Percentiles rank a stretch among this genome's conserved stretches.
Evolutionary conservation across 345 rosid species (phyloP).

Genomic region (Acer negundo): DNA sequence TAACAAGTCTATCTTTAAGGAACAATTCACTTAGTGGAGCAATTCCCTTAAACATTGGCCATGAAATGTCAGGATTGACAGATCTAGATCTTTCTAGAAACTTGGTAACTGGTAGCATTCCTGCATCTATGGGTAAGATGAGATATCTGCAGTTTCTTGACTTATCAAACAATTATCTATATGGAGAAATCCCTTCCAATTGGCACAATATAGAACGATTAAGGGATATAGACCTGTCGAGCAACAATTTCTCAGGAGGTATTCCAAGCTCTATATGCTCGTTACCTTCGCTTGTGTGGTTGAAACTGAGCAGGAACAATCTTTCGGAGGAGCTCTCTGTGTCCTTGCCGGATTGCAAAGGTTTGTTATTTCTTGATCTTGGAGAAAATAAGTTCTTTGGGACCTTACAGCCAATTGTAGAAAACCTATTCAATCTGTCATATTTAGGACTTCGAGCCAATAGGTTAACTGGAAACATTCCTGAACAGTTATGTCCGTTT

Average conservation of each 20-base stretch:
- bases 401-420: slow-evolving; percentile 21
- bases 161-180: neutral
- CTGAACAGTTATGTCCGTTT: neutral
- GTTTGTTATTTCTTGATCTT: slow-evolving; percentile 21
- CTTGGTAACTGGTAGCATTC: slow-evolving; percentile 26
- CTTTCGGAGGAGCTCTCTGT: slow-evolving; percentile 22
- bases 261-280: slow-evolving; percentile 26
- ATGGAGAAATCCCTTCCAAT: slow-evolving; percentile 18
- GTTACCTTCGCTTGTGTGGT: neutral
- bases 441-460: slow-evolving; percentile 20
- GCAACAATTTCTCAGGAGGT: slow-evolving; percentile 21
- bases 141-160: neutral
- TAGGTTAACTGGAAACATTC: slow-evolving; percentile 20
- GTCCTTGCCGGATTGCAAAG: slow-evolving; percentile 11
- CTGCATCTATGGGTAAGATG: slow-evolving; percentile 16
- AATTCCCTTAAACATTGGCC: slow-evolving; percentile 16
- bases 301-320: slow-evolving; percentile 16
- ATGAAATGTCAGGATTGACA: neutral
- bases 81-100: slow-evolving; percentile 17
- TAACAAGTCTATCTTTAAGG: neutral
- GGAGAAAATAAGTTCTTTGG: slow-evolving; percentile 29
- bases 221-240: no score
- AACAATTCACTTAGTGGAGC: slow-evolving; percentile 20
- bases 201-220: neutral
- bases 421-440: neutral